A percentile compares a stretch with the other conserved stretches of the same genome.
phyloP scores from a whole-genome alignment of 2,329 filamentous ascomycete species.

The Sporothrix inflata region DNA sequence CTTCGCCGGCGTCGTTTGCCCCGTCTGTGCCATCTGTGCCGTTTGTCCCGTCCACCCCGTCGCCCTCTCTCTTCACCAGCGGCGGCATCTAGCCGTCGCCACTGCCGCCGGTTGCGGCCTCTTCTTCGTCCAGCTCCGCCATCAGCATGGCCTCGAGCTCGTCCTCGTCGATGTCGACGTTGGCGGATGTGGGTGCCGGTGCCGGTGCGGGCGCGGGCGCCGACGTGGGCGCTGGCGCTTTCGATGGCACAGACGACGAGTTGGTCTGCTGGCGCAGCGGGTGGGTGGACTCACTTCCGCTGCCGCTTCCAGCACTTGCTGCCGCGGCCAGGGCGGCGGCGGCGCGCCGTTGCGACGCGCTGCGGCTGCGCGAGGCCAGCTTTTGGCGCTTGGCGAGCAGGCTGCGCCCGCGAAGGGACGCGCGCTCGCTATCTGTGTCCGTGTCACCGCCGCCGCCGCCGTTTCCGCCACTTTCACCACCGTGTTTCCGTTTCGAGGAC shows the following conservation, averaged over 20 bases:
- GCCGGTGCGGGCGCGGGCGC: background rate
- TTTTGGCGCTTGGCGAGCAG: conserved; percentile 56
- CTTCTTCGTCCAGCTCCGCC: conserved; percentile 58
- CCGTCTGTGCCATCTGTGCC: background rate
- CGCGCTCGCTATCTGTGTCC: conserved; percentile 41
- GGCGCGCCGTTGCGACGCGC: conserved; percentile 48
- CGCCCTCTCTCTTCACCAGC: background rate
- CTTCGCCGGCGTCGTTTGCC: background rate
- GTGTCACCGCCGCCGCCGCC: conserved; percentile 36
- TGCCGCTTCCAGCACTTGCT: background rate
- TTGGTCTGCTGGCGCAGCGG: conserved; percentile 40
- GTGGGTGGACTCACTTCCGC: conserved; percentile 42
- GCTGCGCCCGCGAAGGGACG: conserved; percentile 42
- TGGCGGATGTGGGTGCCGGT: conserved; percentile 30
- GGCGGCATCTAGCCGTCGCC: conserved; percentile 30
- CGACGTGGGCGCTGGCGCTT: background rate
- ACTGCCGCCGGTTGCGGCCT: background rate
- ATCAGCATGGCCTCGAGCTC: conserved; percentile 66
- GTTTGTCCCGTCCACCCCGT: background rate
- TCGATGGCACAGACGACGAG: conserved; percentile 23
- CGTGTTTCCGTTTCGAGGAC: conserved; percentile 36
- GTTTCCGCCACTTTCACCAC: conserved; percentile 36
- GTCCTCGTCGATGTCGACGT: conserved; percentile 53
- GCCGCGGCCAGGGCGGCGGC: conserved; percentile 42
- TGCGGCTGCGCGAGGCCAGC: conserved; percentile 48